Conservation (phyloP, 1,139 yeast genomes). For the Geotrichum siamense region DNA sequence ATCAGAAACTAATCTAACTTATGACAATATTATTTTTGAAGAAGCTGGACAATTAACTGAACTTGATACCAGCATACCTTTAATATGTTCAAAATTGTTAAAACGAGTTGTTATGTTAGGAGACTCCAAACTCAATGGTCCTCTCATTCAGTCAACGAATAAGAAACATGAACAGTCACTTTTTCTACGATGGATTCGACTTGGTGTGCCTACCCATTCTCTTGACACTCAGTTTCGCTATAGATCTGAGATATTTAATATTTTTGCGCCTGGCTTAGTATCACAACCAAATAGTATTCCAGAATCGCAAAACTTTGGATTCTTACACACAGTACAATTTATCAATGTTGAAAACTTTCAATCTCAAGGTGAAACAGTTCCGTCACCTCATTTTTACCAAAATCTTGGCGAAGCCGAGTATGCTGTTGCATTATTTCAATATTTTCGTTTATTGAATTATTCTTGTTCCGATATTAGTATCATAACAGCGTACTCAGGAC, state of each 20-base stretch:
- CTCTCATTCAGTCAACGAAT: conserved; percentile 22
- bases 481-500: conserved; percentile 40
- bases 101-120: conserved; percentile 35
- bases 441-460: conserved; percentile 44
- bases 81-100: conserved; percentile 11
- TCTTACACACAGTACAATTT: conserved; percentile 37
- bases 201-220: conserved; percentile 25
- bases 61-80: conserved; percentile 30
- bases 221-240: conserved; percentile 29
- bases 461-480: conserved; percentile 40
- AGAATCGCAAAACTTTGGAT: conserved; percentile 39
- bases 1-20: conserved; percentile 21
- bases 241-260: conserved; percentile 26
- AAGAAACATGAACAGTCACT: conserved; percentile 27
- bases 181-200: conserved; percentile 27
- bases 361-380: conserved; percentile 31
- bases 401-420: conserved; percentile 52
- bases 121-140: conserved; percentile 29
- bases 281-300: neutral
- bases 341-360: conserved; percentile 35
- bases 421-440: conserved; percentile 43
- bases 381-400: conserved; percentile 31
- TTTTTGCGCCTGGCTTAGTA: conserved; percentile 27
- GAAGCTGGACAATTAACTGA: conserved; percentile 36
- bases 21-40: conserved; percentile 31